Evolutionary conservation across 768 basidiomycete species (phyloP).

Genomic region (Suillus subluteus): DNA sequence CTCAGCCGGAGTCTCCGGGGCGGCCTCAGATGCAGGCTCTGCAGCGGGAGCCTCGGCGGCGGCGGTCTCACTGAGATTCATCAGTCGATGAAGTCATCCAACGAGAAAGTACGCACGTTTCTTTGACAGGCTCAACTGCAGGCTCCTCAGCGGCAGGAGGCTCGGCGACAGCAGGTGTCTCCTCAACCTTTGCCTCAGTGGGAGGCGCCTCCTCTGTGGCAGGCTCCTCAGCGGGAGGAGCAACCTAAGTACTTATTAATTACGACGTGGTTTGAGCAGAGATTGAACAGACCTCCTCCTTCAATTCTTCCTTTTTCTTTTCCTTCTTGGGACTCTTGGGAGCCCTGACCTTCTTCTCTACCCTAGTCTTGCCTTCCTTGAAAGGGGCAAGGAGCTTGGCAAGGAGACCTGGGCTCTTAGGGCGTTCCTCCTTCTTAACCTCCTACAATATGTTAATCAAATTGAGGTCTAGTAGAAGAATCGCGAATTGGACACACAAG

Average conservation of each 20-base stretch:
- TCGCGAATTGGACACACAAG: conserved; percentile 27
- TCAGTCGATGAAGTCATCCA: conserved; percentile 14
- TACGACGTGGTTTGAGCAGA: not conserved
- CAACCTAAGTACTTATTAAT: conserved; percentile 22
- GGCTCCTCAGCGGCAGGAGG: conserved; percentile 32
- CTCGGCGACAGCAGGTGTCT: conserved; percentile 40
- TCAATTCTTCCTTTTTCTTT: conserved; percentile 74
- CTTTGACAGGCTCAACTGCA: conserved; percentile 64
- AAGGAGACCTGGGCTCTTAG: conserved; percentile 80
- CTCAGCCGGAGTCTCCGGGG: conserved; percentile 37
- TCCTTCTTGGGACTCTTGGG: conserved; percentile 83
- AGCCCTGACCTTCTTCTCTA: conserved; percentile 60
- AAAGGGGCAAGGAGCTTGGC: conserved; percentile 80
- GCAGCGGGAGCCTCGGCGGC: conserved; percentile 25
- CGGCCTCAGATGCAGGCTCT: conserved; percentile 32
- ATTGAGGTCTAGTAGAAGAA: conserved; percentile 26
- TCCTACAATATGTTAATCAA: conserved; percentile 34
- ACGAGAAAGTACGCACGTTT: conserved; percentile 55
- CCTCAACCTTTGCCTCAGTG: conserved; percentile 45
- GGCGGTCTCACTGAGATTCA: conserved; percentile 45
- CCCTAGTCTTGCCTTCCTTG: conserved; percentile 57
- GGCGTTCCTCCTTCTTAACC: conserved; percentile 75
- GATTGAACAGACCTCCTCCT: conserved; percentile 45
- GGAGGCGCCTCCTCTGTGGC: conserved; percentile 39
- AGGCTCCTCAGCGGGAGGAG: conserved; percentile 38